Percentiles rank a stretch among this genome's conserved stretches.
These are phyloP conservation scores for Musa troglodytarum DNA, from an alignment of 176 grass and related monocot species.

Conservation along the genomic window DNA sequence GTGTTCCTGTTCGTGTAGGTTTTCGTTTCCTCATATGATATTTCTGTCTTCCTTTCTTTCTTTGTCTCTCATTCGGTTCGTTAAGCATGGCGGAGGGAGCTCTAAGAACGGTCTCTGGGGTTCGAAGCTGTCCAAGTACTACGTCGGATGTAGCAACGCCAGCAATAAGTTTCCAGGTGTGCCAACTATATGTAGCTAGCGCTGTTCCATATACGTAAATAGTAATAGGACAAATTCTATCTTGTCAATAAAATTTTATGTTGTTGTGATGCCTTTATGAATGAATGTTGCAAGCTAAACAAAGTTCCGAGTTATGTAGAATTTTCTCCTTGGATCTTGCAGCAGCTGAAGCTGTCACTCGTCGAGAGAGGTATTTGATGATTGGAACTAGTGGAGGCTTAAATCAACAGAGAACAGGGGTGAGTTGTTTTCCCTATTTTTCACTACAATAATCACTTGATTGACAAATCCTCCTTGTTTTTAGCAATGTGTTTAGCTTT, in stretches of 20 bases:
- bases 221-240: background rate
- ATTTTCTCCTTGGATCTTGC: background rate
- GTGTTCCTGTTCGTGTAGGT: background rate
- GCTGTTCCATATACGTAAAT: background rate
- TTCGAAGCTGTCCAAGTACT: slow-evolving; percentile 63
- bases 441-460: background rate
- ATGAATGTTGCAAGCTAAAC: background rate
- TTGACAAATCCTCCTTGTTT: background rate
- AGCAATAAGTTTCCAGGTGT: slow-evolving; percentile 69
- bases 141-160: slow-evolving; percentile 73
- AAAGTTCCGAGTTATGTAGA: background rate
- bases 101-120: slow-evolving; percentile 51
- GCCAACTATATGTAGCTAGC: background rate
- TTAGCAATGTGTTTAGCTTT: too few relatives aligned
- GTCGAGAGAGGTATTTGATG: slow-evolving; percentile 6
- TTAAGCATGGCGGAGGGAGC: slow-evolving; percentile 37
- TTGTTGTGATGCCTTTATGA: background rate
- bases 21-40: background rate
- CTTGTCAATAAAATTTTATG: background rate
- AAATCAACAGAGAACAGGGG: slow-evolving; percentile 13
- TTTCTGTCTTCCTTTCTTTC: background rate
- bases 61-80: background rate
- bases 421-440: background rate
- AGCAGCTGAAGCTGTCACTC: background rate
- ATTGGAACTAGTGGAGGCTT: slow-evolving; percentile 9